Evolutionary conservation across 495 filamentous ascomycete species (phyloP), one percentile per base, ranked within the genome.

Genomic region (Aspergillus asperescens): DNA sequence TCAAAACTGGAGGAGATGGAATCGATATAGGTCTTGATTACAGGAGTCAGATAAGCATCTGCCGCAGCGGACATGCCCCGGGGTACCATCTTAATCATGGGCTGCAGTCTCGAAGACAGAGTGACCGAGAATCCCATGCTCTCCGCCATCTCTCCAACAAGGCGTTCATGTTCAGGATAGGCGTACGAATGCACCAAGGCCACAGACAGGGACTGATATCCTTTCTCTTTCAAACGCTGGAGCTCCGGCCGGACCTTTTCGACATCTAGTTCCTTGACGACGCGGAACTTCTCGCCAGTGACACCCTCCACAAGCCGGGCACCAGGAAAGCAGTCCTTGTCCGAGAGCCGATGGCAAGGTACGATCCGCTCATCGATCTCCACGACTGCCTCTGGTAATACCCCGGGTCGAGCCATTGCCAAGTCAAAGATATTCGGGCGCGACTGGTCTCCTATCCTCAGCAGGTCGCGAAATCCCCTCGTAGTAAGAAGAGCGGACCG

Each of bases 41-140:
- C 88, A 0, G 93, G 93, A 2, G 93, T 97, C 5, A 98, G 78
- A 63, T 98, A 98, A 4, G 93, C 93, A 72, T 98, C 93, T 5
- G 92, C 93, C 23, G 90, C 94, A 8, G 93, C 88, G 13, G 89
- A 95, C 8, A 91, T 96, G 10, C 89, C 92, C 48, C 93, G 76
- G 22, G 92, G 86, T 23, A 81, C 77, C 28, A 81, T 68, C 50
- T 76, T 77, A 57, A 81, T 96, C 91, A 96, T 98, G 22, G 93
- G 93, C 83, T 95, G 95, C 23, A 80, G 43, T 41, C 74, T 76
- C 45, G 69, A 79, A 23, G 62, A 76, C n/a, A 72, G 62, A 79
- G 67, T 97, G 31, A 75, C 74, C n/a, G 69, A 77, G 54, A 75
- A 77, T 52, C 66, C 76, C 70, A 73, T 75, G 25, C 71, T 62